These are phyloP conservation scores for Kickxella alabastrina DNA, from an alignment of 192 early-diverging fungal genomes.

Conservation along the genomic window DNA sequence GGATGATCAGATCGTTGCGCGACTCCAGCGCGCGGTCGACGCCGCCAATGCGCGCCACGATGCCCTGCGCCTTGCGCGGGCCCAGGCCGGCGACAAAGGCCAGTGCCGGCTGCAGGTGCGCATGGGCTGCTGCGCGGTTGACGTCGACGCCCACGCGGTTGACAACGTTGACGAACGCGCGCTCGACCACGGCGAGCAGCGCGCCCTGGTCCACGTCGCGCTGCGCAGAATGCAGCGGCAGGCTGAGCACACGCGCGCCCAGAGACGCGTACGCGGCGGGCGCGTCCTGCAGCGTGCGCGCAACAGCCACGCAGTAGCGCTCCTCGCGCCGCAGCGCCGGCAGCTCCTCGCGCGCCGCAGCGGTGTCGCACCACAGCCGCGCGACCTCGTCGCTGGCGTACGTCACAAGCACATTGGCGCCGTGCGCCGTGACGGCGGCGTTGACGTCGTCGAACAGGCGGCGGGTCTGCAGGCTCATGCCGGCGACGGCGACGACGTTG, in stretches of 20 bases:
- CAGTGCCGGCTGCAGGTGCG: constrained; percentile 68
- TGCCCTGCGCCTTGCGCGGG: constrained; percentile 81
- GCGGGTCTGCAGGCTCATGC: constrained; percentile 71
- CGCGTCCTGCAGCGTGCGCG: constrained; percentile 80
- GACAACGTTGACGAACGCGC: constrained; percentile 83
- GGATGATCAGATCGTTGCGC: constrained; percentile 67
- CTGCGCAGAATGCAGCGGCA: constrained; percentile 77
- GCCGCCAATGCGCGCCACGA: constrained; percentile 53
- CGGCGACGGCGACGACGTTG: constrained; percentile 79
- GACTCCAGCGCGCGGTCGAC: constrained; percentile 51
- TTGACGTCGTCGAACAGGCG: constrained; percentile 68
- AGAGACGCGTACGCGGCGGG: constrained; percentile 75
- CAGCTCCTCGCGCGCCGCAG: constrained; percentile 65
- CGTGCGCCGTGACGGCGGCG: constrained; percentile 45
- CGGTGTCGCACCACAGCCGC: constrained; percentile 76
- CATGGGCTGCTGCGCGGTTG: constrained; percentile 65
- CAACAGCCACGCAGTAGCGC: constrained; percentile 85
- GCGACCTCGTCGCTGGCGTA: constrained; percentile 89
- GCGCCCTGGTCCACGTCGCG: constrained; percentile 63
- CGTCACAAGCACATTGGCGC: constrained; percentile 58
- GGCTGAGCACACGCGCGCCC: constrained; percentile 55
- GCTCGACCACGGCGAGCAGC: constrained; percentile 67
- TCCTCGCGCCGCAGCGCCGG: constrained; percentile 64
- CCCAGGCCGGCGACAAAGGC: constrained; percentile 92
- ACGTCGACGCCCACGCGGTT: constrained; percentile 86